A percentile compares a stretch with the other conserved stretches of the same genome.
Evolutionary conservation across 2,329 filamentous ascomycete genomes (phyloP).

Genomic region (Penicillium sp.): DNA sequence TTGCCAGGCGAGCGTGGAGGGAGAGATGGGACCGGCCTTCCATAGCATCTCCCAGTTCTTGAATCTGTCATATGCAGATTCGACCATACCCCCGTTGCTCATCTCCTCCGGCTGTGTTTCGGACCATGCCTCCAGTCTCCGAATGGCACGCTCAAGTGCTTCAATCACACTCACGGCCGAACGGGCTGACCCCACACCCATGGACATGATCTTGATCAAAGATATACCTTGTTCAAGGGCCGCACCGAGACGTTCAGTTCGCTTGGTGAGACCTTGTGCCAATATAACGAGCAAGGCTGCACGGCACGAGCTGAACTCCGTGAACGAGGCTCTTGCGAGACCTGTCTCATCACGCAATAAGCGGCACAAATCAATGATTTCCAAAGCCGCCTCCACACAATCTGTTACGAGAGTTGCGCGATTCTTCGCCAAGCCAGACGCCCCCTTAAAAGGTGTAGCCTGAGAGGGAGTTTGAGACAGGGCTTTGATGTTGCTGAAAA

Average conservation of each 20-base stretch:
- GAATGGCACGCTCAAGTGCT: conserved; percentile 53
- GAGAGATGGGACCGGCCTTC: conserved; percentile 44
- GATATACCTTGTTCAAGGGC: conserved; percentile 53
- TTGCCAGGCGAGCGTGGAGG: conserved; percentile 31
- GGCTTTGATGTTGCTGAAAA: conserved; percentile 46
- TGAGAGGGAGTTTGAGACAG: conserved; percentile 25
- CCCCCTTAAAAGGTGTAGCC: conserved; percentile 28
- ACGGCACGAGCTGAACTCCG: conserved; percentile 59
- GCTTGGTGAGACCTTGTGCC: conserved; percentile 43
- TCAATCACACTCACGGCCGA: conserved; percentile 58
- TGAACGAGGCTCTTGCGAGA: conserved; percentile 58
- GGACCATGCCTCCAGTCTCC: conserved; percentile 49
- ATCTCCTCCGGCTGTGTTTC: conserved; percentile 34
- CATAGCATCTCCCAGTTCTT: conserved; percentile 57
- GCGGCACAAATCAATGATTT: conserved; percentile 54
- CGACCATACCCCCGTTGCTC: conserved; percentile 36
- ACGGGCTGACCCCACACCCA: conserved; percentile 55
- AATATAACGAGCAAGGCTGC: conserved; percentile 55
- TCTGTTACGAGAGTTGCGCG: conserved; percentile 50
- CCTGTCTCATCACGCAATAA: conserved; percentile 54
- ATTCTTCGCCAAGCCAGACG: conserved; percentile 37
- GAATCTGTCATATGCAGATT: conserved; percentile 55
- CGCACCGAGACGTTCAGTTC: conserved; percentile 47
- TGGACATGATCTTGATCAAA: conserved; percentile 57
- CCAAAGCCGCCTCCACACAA: conserved; percentile 56